These are phyloP conservation scores for Flammula alnicola DNA, from an alignment of 1,284 basidiomycete species.

Conservation along the genomic window DNA sequence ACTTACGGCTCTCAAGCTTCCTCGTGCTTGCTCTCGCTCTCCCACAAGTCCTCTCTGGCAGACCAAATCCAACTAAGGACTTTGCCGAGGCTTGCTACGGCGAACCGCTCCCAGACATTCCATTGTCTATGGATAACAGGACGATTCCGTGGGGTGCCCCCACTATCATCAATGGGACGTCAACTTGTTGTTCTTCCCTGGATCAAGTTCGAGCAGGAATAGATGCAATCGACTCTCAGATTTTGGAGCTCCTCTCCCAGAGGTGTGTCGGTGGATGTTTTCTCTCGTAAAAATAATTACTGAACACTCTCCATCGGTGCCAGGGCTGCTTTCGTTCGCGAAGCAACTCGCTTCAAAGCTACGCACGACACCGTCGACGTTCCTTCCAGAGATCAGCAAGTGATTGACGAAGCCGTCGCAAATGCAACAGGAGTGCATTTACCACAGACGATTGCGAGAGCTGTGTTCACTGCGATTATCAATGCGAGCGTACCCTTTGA, in stretches of 20 bases:
- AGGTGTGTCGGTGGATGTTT: constrained; percentile 15
- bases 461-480: constrained; percentile 27
- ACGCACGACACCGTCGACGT: constrained; percentile 25
- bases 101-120: constrained; percentile 20
- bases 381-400: constrained; percentile 26
- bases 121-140: constrained; percentile 20
- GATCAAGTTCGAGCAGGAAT: constrained; percentile 26
- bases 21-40: constrained; percentile 1
- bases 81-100: constrained; percentile 22
- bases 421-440: constrained; percentile 20
- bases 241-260: constrained; percentile 25
- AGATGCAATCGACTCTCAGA: constrained; percentile 23
- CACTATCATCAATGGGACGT: constrained; percentile 16
- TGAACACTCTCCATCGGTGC: neutral
- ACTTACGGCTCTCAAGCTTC: no score
- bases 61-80: constrained; percentile 9
- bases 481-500: constrained; percentile 28
- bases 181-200: constrained; percentile 26
- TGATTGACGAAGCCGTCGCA: constrained; percentile 24
- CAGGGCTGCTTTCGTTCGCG: constrained; percentile 29
- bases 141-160: constrained; percentile 25
- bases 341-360: constrained; percentile 29
- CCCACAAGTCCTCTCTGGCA: constrained; percentile 11
- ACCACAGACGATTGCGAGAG: constrained; percentile 24
- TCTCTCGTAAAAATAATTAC: no score